These are phyloP conservation scores for Phytophthora palmivora DNA, from an alignment of 352 stramenopile genomes.

Conservation along the genomic window DNA sequence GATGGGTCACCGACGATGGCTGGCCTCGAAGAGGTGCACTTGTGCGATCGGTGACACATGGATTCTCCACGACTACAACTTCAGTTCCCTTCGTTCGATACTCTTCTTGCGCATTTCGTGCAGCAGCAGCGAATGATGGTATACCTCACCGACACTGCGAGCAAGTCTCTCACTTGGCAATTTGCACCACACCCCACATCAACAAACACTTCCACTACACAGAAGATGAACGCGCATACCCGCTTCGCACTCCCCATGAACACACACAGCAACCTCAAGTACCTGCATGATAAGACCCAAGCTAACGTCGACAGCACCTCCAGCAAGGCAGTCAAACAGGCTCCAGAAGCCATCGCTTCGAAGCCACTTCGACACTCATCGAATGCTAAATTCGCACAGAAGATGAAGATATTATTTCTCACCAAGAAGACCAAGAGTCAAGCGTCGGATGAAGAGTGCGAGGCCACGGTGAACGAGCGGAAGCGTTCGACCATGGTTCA, in stretches of 20 bases:
- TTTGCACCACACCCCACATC: constrained; percentile 13
- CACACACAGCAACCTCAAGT: constrained; percentile 29
- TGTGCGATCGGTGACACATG: neutral
- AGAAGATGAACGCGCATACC: constrained; percentile 27
- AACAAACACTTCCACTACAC: neutral
- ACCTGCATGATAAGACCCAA: constrained; percentile 23
- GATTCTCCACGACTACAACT: neutral
- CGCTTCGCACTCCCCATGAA: constrained; percentile 31
- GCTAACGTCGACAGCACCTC: constrained; percentile 5
- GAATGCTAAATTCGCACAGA: constrained; percentile 21
- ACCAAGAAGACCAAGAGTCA: constrained; percentile 11
- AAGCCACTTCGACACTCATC: constrained; percentile 12
- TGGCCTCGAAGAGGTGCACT: too few relatives aligned
- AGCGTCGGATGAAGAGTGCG: constrained; percentile 3
- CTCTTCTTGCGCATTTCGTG: neutral
- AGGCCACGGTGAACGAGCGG: constrained; percentile 13
- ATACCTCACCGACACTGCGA: neutral
- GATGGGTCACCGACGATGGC: too few relatives aligned
- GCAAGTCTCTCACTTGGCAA: constrained; percentile 23
- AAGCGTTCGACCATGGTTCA: constrained; percentile 25
- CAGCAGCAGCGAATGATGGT: constrained; percentile 2
- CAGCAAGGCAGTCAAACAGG: constrained; percentile 9
- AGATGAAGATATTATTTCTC: constrained; percentile 30
- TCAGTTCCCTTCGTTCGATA: constrained; percentile 13
- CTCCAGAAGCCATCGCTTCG: neutral